Conservation (phyloP, 2,329 filamentous ascomycete genomes). For the Samsoniella hepiali region DNA sequence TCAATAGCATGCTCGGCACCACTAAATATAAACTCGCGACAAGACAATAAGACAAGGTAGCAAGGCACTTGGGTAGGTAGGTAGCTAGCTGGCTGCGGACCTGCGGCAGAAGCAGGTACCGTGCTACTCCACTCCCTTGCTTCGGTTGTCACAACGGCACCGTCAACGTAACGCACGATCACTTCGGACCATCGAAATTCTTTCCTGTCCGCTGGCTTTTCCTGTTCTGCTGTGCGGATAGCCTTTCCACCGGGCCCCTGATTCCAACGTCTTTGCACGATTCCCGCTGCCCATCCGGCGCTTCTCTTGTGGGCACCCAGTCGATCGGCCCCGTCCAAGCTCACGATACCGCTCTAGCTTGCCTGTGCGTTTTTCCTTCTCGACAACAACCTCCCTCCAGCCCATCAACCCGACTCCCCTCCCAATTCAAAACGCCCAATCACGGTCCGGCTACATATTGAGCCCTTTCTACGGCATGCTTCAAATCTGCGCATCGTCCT, state of each 20-base stretch:
- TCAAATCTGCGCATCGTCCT: neutral
- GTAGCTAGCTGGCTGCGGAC: neutral
- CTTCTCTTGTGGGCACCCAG: neutral
- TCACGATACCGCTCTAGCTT: conserved; percentile 3
- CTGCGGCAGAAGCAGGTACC: conserved; percentile 12
- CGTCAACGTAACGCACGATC: neutral
- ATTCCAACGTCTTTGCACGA: neutral
- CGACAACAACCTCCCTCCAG: conserved; percentile 1
- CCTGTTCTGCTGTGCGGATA: neutral
- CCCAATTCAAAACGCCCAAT: neutral
- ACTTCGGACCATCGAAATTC: neutral
- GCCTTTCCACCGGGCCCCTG: neutral
- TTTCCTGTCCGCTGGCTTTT: neutral
- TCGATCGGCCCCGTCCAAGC: conserved; percentile 6
- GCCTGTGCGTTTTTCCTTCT: neutral
- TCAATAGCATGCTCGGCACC: no score
- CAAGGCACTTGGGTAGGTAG: neutral
- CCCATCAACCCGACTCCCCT: neutral
- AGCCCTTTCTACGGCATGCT: neutral
- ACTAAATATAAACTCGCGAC: no score
- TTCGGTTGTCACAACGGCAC: conserved; percentile 15
- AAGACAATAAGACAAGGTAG: neutral
- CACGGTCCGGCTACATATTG: neutral
- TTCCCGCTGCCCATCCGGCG: neutral
- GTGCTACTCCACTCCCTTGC: conserved; percentile 17